Evolutionary conservation across 129 eudicot species (phyloP).

Genomic region (Artemisia argyi): DNA sequence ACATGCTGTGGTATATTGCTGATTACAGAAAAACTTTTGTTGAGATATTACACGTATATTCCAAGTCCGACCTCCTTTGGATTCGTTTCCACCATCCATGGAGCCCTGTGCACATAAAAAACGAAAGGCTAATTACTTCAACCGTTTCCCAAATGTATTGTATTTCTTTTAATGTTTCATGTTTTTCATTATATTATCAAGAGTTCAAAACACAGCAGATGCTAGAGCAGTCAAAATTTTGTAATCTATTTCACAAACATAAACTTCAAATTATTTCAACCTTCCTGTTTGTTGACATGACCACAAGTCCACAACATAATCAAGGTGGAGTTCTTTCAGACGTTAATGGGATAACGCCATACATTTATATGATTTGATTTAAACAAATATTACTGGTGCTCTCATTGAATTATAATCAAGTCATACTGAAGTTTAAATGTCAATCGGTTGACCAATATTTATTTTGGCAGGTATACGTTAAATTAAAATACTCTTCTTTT

Average conservation of each 20-base stretch:
- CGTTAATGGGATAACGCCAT: not conserved
- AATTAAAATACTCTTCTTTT: no score
- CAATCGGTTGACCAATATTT: not conserved
- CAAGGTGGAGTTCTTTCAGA: not conserved
- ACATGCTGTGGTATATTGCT: constrained; percentile 2
- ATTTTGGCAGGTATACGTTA: no score
- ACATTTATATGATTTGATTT: constrained; percentile 5
- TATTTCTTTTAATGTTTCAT: not conserved
- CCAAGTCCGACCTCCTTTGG: constrained; percentile 87
- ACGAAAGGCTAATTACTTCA: not conserved
- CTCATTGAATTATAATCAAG: not conserved
- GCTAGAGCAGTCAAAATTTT: not conserved
- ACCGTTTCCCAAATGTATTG: not conserved
- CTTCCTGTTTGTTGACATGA: not conserved
- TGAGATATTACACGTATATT: constrained; percentile 52
- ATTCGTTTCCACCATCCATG: constrained; percentile 97
- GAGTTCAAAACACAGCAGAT: not conserved
- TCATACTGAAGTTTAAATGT: not conserved
- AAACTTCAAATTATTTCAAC: not conserved
- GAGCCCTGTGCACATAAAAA: constrained; percentile 55
- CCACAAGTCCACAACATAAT: not conserved
- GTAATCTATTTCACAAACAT: not conserved
- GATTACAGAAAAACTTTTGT: constrained; percentile 17
- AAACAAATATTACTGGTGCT: not conserved
- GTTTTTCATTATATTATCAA: not conserved